Conservation (phyloP, 495 filamentous ascomycete species). For the Neurospora sp. region DNA sequence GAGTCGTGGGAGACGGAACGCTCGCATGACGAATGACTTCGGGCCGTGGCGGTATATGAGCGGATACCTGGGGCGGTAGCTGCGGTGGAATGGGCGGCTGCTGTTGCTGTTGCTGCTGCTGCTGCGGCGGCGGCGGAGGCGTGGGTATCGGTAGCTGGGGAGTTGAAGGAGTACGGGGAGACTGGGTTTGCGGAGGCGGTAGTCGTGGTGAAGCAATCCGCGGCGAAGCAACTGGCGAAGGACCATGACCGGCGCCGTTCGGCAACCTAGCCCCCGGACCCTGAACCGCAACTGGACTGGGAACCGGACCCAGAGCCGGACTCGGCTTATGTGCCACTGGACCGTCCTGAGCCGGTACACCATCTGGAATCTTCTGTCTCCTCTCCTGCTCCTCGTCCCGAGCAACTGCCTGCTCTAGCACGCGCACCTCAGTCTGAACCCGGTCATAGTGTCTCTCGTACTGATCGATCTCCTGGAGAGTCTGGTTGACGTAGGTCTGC, state of each 20-base stretch:
- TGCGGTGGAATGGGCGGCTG: not conserved
- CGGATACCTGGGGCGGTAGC: not conserved
- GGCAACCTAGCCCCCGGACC: not conserved
- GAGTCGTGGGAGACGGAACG: not conserved
- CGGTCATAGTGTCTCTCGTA: conserved; percentile 59
- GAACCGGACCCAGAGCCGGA: not conserved
- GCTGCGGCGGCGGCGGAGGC: not conserved
- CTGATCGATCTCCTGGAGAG: conserved; percentile 57
- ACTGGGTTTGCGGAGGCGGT: not conserved
- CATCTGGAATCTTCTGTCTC: conserved; percentile 4
- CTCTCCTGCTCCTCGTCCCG: not conserved
- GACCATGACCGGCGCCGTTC: conserved; percentile 2
- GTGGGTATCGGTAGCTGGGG: conserved; percentile 5
- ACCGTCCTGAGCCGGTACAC: not conserved
- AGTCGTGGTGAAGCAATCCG: not conserved
- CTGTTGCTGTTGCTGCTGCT: not conserved
- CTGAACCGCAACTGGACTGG: not conserved
- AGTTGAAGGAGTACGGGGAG: not conserved
- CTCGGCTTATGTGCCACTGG: not conserved
- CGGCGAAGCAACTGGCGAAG: conserved; percentile 4
- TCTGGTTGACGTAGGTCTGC: conserved; percentile 55
- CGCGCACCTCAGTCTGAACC: conserved; percentile 55
- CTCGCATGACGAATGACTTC: not conserved
- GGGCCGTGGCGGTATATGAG: not conserved
- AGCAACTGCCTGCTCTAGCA: conserved; percentile 40